Base-by-base conservation (phyloP, 257 asterid species). In the Dorcoceras hygrometricum region DNA sequence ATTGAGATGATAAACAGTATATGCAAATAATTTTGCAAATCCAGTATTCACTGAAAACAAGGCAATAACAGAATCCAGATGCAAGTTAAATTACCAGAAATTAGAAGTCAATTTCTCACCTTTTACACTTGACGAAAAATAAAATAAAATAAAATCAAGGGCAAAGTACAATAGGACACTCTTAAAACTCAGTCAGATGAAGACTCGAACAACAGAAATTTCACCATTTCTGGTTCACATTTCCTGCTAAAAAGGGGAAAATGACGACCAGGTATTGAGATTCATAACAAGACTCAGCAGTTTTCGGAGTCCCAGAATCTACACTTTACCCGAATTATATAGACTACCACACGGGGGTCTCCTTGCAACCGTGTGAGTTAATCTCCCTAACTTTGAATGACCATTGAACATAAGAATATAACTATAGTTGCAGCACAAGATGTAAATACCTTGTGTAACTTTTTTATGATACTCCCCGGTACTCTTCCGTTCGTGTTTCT, bases 191-290 rank as follows among this genome's bases (percentile, higher is more conserved):
- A 64, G 59, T 59, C 69, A 9, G 51, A 63, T 28, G 56, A 71
- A 39, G 50, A 39, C 50, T 39, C 31, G n/a, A 25, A 80, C 57
- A 57, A 66, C 65, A 74, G 63, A 62, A 54, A 46, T 27, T 22
- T 63, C 48, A 68, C 63, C 77, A 78, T 67, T 53, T 77, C 82
- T 26, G 80, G 57, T 61, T 67, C 78, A 61, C 68, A 25, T 62
- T 78, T 80, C 88, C 90, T 65, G 73, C 75, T 77, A 81, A 89
- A 83, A 84, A 68, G 39, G 46, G 84, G 82, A 76, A 83, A 56
- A 63, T 60, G 74, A 71, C 67, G 74, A 71, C 67, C 88, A 46
- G 71, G 71, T 68, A 65, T 75, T 43, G 69, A 71, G 66, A 73
- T 67, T 65, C 83, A 68, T 20, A 2, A 36, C n/a, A 34, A 68